These are phyloP conservation scores for Tirmania nivea DNA, from an alignment of 495 filamentous ascomycete species.

Conservation along the genomic window DNA sequence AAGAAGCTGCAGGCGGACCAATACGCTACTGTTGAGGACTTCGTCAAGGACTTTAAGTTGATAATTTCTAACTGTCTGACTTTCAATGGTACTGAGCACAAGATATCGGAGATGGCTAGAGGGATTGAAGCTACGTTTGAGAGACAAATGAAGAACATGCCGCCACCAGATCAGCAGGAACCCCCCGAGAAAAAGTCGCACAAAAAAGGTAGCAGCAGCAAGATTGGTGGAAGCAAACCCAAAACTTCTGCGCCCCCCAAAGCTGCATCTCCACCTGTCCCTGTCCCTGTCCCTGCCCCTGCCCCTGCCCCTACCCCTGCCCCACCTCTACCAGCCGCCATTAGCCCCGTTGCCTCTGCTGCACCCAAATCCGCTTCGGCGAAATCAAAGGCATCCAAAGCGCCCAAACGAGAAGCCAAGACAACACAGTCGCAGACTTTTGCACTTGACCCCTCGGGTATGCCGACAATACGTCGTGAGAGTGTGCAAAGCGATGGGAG, in stretches of 20 bases:
- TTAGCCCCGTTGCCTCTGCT: conserved; percentile 19
- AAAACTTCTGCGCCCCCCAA: conserved; percentile 16
- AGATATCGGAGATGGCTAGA: conserved; percentile 39
- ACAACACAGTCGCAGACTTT: conserved; percentile 36
- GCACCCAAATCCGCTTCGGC: conserved; percentile 1
- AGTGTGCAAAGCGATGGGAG: conserved; percentile 53
- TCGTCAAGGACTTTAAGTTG: conserved; percentile 47
- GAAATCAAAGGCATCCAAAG: conserved; percentile 8
- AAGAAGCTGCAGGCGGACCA: conserved; percentile 34
- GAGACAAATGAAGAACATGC: conserved; percentile 32
- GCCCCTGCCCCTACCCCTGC: conserved; percentile 16
- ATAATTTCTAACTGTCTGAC: conserved; percentile 51
- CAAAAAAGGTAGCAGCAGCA: conserved; percentile 24
- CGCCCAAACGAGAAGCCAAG: conserved; percentile 18
- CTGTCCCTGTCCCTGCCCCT: neutral
- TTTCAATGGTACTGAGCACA: conserved; percentile 67
- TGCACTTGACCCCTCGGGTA: conserved; percentile 58
- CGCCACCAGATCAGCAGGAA: conserved; percentile 27
- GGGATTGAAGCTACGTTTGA: conserved; percentile 40
- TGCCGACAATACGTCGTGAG: conserved; percentile 84
- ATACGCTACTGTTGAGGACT: conserved; percentile 41
- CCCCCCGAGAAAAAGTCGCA: conserved; percentile 26
- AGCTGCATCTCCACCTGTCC: conserved; percentile 4
- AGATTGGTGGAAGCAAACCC: conserved; percentile 16
- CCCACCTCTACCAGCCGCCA: conserved; percentile 14